Conservation (phyloP, 2,329 filamentous ascomycete genomes). For the Volutella citrinella region DNA sequence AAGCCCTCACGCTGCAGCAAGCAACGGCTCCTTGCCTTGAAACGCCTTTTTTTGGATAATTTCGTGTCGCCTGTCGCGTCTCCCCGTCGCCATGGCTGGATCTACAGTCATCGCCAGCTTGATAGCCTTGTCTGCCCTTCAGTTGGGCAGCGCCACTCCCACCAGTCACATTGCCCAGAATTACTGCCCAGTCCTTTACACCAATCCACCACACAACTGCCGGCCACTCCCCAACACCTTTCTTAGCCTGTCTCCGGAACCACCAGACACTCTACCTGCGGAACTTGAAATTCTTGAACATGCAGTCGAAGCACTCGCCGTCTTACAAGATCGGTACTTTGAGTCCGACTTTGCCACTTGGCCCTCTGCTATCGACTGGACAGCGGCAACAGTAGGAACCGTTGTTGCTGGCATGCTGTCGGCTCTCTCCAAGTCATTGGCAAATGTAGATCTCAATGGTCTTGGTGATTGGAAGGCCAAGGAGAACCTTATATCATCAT, state of each 20-base stretch:
- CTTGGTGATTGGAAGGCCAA: constrained; percentile 46
- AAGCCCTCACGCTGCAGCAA: no score
- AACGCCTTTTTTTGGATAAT: neutral
- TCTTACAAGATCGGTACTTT: constrained; percentile 79
- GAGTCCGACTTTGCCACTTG: constrained; percentile 74
- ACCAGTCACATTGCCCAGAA: constrained; percentile 8
- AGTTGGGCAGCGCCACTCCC: constrained; percentile 12
- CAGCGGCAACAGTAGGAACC: constrained; percentile 78
- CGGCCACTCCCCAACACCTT: constrained; percentile 20
- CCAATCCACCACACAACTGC: constrained; percentile 14
- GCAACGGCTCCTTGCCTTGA: neutral
- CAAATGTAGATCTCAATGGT: constrained; percentile 31
- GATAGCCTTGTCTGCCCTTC: constrained; percentile 12
- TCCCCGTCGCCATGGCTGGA: constrained; percentile 13
- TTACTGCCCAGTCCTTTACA: constrained; percentile 23
- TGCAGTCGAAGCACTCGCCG: constrained; percentile 63
- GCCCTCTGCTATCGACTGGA: constrained; percentile 91
- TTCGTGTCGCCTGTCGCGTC: constrained; percentile 1
- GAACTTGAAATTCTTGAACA: constrained; percentile 38
- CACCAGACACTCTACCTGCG: constrained; percentile 5
- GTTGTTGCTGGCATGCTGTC: constrained; percentile 71
- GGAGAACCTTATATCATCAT: constrained; percentile 78
- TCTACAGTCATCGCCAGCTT: constrained; percentile 8
- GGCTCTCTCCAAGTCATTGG: constrained; percentile 63
- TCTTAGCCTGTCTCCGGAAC: constrained; percentile 13